Conservation (phyloP, 2,329 filamentous ascomycete species). For the Fusarium brevicatenulatum region DNA sequence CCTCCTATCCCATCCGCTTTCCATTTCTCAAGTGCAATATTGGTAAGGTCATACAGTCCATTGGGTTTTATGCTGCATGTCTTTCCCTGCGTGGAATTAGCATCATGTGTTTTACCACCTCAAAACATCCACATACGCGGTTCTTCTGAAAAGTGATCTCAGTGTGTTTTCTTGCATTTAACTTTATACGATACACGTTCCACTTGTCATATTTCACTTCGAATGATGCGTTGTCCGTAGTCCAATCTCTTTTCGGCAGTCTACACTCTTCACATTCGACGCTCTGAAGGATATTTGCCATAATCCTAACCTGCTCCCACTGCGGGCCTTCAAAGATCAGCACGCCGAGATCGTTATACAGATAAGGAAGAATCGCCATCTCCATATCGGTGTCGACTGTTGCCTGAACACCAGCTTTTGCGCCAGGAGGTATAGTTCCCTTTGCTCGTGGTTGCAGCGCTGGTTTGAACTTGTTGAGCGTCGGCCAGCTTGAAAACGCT, state of each 20-base stretch:
- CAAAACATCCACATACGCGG: constrained; percentile 8
- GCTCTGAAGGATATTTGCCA: constrained; percentile 39
- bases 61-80: background rate
- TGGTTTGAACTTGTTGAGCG: constrained; percentile 37
- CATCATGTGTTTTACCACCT: background rate
- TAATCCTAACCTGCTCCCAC: constrained; percentile 28
- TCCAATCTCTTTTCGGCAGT: background rate
- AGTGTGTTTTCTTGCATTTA: constrained; percentile 18
- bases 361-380: constrained; percentile 9
- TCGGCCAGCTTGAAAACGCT: constrained; percentile 32
- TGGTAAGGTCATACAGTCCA: constrained; percentile 1
- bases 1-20: background rate
- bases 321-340: constrained; percentile 45
- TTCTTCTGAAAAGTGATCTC: background rate
- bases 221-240: no score
- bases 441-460: constrained; percentile 30
- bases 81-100: constrained; percentile 2
- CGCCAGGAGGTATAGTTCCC: background rate
- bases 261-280: constrained; percentile 12
- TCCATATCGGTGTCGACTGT: background rate
- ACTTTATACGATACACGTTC: constrained; percentile 23
- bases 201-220: background rate
- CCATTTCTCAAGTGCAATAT: background rate
- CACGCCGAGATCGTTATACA: constrained; percentile 49
- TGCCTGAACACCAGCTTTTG: background rate